Evolutionary conservation across 306 rosid species (phyloP).

Genomic region (Arachis hypogaea): DNA sequence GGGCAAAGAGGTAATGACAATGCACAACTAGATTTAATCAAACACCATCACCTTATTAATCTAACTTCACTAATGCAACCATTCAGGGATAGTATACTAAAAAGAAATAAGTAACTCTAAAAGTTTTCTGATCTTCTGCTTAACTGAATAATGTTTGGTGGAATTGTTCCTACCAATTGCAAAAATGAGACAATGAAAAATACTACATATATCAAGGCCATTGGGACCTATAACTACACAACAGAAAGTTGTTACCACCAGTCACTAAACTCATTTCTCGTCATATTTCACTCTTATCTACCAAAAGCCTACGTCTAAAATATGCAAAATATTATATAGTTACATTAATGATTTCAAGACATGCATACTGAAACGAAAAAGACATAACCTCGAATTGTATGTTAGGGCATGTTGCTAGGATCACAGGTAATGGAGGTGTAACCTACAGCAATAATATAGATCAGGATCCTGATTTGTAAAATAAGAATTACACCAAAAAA

Average conservation of each 20-base stretch:
- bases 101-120: conserved; percentile 12
- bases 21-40: conserved; percentile 20
- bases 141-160: conserved; percentile 2
- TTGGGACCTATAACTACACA: conserved; percentile 20
- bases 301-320: conserved; percentile 19
- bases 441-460: conserved; percentile 63
- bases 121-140: not conserved
- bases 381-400: conserved; percentile 83
- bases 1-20: not conserved
- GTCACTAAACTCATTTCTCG: conserved; percentile 30
- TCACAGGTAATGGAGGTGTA: conserved; percentile 82
- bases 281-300: conserved; percentile 16
- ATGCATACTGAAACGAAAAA: conserved; percentile 29
- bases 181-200: conserved; percentile 22
- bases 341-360: conserved; percentile 33
- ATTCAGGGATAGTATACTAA: conserved; percentile 6
- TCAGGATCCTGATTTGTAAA: conserved; percentile 35
- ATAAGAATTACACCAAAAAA: conserved; percentile 13
- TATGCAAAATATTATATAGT: conserved; percentile 1
- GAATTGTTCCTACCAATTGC: conserved; percentile 20
- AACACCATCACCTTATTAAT: conserved; percentile 25
- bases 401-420: conserved; percentile 73
- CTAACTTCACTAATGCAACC: conserved; percentile 10
- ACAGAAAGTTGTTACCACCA: conserved; percentile 13
- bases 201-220: not conserved